Base-by-base conservation (phyloP, 169 alveolate genomes). In the Theileria orientalis region DNA sequence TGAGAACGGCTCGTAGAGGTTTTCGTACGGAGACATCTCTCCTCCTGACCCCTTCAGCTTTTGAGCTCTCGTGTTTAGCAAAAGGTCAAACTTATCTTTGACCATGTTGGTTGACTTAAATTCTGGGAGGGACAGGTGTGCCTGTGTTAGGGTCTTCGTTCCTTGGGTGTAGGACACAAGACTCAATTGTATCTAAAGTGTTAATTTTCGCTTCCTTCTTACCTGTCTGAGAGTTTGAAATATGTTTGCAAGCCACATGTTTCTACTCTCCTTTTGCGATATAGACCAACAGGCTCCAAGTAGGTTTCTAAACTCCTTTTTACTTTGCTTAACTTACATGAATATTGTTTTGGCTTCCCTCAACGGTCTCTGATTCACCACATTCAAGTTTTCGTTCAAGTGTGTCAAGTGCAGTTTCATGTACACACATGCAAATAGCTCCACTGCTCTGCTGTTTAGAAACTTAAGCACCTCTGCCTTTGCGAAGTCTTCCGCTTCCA, bases 241-340 rank as follows among this genome's bases (percentile, higher is more conserved):
- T 14, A 79, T 77, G 23, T 79, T 79, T 52, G 87, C 70, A 69
- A 79, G 71, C 87, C 87, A 79, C 42, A 25, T 47, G 44, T 71
- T 68, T 11, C 87, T 71, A 3, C 62, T 37, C 7, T 79, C 78
- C 35, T 56, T 72, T 41, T 79, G 87, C 87, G 87, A 79, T 79
- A 79, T 71, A 21, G 87, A 79, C 87, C 87, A 79, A 57, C 87
- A 79, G 9, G 87, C 87, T 1, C 87, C 87, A 9, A 79, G 35
- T 29, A 79, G 87, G 33, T 79, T 79, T 13, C 86, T 77, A 42
- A 0, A 23, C n/a, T 3, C 3, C 0, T 6, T 21, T 16, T 29
- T 25, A 30, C 3, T 29, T 14, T 11, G 1, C 19, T 37, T 13
- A 56, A 77, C 74, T 44, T 47, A 77, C 86, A 79, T 52, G 57